Base-by-base conservation (phyloP, 495 filamentous ascomycete genomes). In the Monascus purpureus region DNA sequence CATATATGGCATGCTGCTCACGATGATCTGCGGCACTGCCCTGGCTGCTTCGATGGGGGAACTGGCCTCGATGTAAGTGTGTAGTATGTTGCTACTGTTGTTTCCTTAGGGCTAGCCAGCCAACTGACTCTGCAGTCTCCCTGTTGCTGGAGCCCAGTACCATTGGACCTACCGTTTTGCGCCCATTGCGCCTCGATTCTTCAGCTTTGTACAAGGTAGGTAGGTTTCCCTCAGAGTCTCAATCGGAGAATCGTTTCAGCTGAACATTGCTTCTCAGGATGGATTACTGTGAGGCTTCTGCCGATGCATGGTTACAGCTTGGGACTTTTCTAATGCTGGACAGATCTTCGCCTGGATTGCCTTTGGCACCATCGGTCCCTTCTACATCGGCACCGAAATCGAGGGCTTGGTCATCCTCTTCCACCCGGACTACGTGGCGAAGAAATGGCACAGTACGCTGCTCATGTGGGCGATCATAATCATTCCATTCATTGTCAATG, bases 141-240 rank as follows among this genome's bases (percentile, higher is more conserved):
- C 59, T 29, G 61, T 43, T 6, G 43, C 49, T 4, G 52, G 55
- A 28, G 52, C 52, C 9, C 54, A 61, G 33, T 61, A 61, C 29
- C 55, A 61, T 31, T 70, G 65, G 66, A 57, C 65, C 1, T 65
- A 50, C 8, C 62, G 65, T 38, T 56, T 67, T 28, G 55, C 64
- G 4, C 63, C 66, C 2, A 36, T 33, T 2, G 49, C 33, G 17
- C 52, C 37, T 19, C 61, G 13, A 18, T 29, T 17, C 13, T 6
- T 28, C 26, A 25, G 22, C 7, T 7, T 25, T 25, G n/a, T 25
- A 25, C 22, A 25, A n/a, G 22, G 7, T n/a, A 7, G 22, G 22
- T 25, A 7, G 22, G n/a, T 25, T 7, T 6, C 7, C 7, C 22
- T 25, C 7, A 25, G 7, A n/a, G 22, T 25, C 22, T 7, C 11